Evolutionary conservation across 495 filamentous ascomycete genomes (phyloP).

Genomic region (Paragyromitra xinjiangensis): DNA sequence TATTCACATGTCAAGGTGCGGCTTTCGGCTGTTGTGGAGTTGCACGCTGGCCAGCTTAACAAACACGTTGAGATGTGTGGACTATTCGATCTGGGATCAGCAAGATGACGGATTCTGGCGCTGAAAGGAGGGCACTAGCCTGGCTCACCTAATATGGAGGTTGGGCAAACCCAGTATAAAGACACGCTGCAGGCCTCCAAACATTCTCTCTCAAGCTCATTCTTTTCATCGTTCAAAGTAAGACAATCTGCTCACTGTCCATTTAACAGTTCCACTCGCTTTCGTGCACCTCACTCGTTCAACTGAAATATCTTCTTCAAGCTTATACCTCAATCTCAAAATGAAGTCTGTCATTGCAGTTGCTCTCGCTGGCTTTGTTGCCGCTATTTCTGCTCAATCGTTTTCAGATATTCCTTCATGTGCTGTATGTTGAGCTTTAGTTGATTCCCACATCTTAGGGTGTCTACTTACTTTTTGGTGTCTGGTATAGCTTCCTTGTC

Average conservation of each 20-base stretch:
- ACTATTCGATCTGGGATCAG: constrained; percentile 14
- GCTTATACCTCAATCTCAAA: neutral
- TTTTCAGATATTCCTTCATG: constrained; percentile 41
- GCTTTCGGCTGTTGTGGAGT: constrained; percentile 3
- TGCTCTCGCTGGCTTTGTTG: constrained; percentile 34
- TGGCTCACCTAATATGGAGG: constrained; percentile 11
- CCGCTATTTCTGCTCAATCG: constrained; percentile 38
- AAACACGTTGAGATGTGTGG: neutral
- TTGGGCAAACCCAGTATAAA: constrained; percentile 31
- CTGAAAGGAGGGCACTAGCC: neutral
- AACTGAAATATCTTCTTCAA: neutral
- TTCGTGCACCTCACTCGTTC: constrained; percentile 39
- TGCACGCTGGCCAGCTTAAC: neutral
- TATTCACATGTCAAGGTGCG: constrained; percentile 4
- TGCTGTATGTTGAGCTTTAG: constrained; percentile 50
- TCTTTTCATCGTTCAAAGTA: constrained; percentile 23
- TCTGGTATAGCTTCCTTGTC: constrained; percentile 28
- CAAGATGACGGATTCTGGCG: neutral
- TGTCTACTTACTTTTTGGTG: constrained; percentile 2
- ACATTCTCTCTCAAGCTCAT: neutral
- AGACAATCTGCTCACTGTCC: constrained; percentile 19
- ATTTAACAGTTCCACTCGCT: constrained; percentile 25
- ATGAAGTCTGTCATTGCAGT: constrained; percentile 48
- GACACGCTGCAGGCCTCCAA: neutral
- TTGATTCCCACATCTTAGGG: neutral